Evolutionary conservation across 164 flowering plant species (phyloP).

Genomic region (Liquidambar formosana): DNA sequence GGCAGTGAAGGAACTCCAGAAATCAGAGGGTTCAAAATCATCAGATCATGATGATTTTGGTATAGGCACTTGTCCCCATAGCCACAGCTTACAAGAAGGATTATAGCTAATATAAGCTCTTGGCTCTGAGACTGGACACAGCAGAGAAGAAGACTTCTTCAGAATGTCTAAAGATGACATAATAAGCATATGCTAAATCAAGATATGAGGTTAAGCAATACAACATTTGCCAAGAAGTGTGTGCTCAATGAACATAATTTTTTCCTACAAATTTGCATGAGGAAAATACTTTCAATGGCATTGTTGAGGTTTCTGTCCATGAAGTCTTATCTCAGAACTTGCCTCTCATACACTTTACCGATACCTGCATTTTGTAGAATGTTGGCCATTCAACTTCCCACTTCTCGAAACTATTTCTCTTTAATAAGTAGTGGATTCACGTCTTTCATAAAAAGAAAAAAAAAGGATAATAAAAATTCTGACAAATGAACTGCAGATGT

Average conservation of each 20-base stretch:
- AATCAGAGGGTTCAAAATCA: too few species aligned
- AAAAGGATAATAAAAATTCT: too few species aligned
- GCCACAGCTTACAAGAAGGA: too few species aligned
- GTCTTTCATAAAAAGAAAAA: not conserved
- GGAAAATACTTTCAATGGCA: not conserved
- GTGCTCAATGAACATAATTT: not conserved
- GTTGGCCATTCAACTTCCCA: not conserved
- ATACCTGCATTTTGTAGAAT: not conserved
- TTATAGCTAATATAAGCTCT: too few species aligned
- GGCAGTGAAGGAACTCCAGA: too few species aligned
- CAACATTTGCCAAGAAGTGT: not conserved
- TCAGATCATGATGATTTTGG: too few species aligned
- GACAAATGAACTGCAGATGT: not conserved
- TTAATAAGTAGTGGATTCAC: not conserved
- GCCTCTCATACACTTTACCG: not conserved
- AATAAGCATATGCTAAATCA: not conserved
- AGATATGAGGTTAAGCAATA: too few species aligned
- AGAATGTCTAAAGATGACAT: not conserved
- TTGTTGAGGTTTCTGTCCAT: not conserved
- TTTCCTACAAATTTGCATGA: not conserved
- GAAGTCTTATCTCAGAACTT: not conserved
- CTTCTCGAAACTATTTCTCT: not conserved
- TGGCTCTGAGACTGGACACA: not conserved
- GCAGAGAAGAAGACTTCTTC: not conserved
- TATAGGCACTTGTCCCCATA: too few species aligned